Evolutionary conservation across 371 early-diverging fungal species (phyloP), one percentile per base, ranked within the genome.

Genomic region (Entomophthora muscae): DNA sequence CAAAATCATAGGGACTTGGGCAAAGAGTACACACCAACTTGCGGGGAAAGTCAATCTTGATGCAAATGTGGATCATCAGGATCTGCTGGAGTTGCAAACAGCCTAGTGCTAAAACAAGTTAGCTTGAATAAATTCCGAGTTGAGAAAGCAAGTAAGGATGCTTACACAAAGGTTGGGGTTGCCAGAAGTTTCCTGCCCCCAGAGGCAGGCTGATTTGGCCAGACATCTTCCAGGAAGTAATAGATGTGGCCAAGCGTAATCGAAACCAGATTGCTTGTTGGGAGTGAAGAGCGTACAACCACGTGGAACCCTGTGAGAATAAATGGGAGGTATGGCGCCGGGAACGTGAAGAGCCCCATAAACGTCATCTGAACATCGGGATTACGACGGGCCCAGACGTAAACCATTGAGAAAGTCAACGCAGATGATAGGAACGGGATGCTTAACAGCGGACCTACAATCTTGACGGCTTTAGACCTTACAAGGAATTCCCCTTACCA

Each of bases 321-420:
- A 86, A 88, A 93, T 1, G 96, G 95, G 12, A 96, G 75, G 69
- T 90, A 92, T 1, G 95, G 89, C 3, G 98, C 98, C n/a, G 79
- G 78, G 63, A 94, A 90, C 3, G 78, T 87, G 64, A 96, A 77
- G 27, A 95, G 67, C 21, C 95, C 95, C 60, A 96, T 72, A 64
- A 96, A 91, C 66, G 82, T 89, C 62, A 98, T 72, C 63, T 84
- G 79, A 33, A 91, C 75, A 65, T 82, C 79, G 5, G 94, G 90
- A 71, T 95, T 93, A 54, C 90, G 82, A 51, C 97, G 79, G 30
- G 95, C 85, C 98, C 98, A 98, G 32, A 98, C 76, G 69, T 98
- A 98, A 0, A 91, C 89, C 68, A 98, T 73, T 51, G 89, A 81
- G 67, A 88, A 88, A 1, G 89, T 84, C 29, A 98, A 75, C 7